Evolutionary conservation across 257 asterid species (phyloP), one percentile per base, ranked within the genome.

Genomic region (Apocynum venetum): DNA sequence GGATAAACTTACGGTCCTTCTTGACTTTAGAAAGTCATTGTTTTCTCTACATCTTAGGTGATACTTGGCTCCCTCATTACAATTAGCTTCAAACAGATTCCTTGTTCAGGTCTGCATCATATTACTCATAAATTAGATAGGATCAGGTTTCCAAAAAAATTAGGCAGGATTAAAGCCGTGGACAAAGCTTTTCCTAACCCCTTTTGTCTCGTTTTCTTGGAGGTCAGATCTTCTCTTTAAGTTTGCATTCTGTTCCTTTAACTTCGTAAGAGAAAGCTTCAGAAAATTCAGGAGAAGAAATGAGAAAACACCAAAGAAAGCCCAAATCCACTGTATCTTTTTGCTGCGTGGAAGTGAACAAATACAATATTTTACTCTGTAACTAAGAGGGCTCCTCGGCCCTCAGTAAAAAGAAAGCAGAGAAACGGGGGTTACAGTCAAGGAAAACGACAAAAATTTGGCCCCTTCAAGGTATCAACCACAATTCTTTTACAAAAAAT

Each of bases 401-500:
- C 13, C 12, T 6, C 20, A 20, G 36, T 57, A 20, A 19, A 56
- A 56, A 19, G 20, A 57, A 20, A 57, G 64, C 64, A 57, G 19
- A 36, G 20, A 65, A 65, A 40, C 31, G 40, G 47, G 40, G 31
- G 12, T 13, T 65, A 51, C 63, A 9, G 76, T 70, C 79, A 67
- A 68, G 36, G 76, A 51, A 80, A 80, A 80, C 17, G 83, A 80
- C 83, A 86, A 86, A 73, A 73, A 8, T 17, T 78, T 82, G 81
- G 75, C 31, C 67, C 80, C 81, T 74, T 73, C 90, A 78, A 88
- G 80, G 76, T 48, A 71, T 73, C 74, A 86, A 83, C 81, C 82
- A 78, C 53, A 3, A 11, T 56, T 20, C 47, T 64, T 56, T 71
- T 38, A 64, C 4, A 15, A 40, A 65, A 46, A 74, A 75, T 78